phyloP scores from a whole-genome alignment of 139 green algal genomes.

The Limnomonas spitsbergensis region DNA sequence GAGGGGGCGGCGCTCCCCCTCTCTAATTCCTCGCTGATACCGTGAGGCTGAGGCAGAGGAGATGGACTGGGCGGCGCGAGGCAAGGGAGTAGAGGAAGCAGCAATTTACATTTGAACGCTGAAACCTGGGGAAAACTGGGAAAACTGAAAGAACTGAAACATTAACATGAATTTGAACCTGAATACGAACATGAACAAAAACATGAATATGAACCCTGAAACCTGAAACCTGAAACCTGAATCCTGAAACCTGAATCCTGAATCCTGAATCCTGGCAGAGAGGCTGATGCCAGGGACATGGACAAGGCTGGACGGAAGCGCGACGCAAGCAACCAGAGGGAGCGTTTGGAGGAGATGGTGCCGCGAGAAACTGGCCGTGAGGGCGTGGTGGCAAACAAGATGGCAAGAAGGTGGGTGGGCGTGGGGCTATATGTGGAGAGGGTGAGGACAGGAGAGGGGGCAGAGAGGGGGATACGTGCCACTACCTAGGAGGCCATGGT shows the following conservation, averaged over 20 bases:
- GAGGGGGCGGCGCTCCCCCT: too few species aligned
- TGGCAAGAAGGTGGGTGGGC: slow-evolving; percentile 3
- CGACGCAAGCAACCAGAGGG: background rate
- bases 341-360: background rate
- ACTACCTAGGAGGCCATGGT: background rate
- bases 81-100: background rate
- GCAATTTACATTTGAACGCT: background rate
- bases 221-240: background rate
- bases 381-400: background rate
- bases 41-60: too few species aligned
- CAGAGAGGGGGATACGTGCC: background rate
- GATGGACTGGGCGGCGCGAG: too few species aligned
- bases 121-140: background rate
- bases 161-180: background rate
- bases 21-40: too few species aligned
- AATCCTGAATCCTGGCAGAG: background rate
- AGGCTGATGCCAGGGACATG: background rate
- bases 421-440: background rate
- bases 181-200: background rate
- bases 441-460: background rate
- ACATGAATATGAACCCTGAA: background rate
- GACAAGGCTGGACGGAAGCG: background rate
- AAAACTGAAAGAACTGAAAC: too few species aligned
- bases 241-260: background rate
- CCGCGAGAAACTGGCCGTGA: background rate